Evolutionary conservation across 2,329 filamentous ascomycete genomes (phyloP).

Genomic region (Zymoseptoria tritici): DNA sequence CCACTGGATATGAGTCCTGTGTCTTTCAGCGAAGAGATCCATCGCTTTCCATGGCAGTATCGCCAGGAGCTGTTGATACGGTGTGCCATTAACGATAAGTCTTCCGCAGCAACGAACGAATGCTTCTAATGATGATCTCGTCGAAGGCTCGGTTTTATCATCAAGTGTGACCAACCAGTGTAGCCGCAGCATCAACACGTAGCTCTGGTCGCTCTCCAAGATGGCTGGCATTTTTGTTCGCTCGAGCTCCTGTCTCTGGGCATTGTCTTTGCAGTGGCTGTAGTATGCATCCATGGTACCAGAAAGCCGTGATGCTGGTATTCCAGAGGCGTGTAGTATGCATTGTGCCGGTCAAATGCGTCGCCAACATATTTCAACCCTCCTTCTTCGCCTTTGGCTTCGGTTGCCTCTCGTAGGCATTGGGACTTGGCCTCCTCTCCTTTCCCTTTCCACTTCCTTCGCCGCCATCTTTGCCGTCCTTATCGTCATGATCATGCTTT

Average conservation of each 20-base stretch:
- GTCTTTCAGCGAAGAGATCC: neutral
- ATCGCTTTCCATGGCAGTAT: neutral
- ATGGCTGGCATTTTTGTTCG: no score
- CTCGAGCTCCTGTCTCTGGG: no score
- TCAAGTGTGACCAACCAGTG: neutral
- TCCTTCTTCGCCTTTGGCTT: slow-evolving; percentile 35
- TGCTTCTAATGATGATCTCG: neutral
- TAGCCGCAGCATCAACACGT: no score
- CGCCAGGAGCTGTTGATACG: no score
- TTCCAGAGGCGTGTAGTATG: no score
- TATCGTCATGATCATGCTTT: slow-evolving; percentile 67
- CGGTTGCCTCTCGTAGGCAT: slow-evolving; percentile 74
- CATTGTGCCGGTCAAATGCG: neutral
- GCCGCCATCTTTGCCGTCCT: slow-evolving; percentile 14
- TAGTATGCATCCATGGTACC: no score
- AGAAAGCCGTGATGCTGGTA: no score
- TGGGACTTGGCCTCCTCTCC: slow-evolving; percentile 59
- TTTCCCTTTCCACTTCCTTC: slow-evolving; percentile 32
- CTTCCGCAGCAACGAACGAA: neutral
- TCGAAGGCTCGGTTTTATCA: neutral
- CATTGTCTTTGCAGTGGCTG: no score
- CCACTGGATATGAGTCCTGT: neutral
- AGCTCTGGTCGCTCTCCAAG: no score
- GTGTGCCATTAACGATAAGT: neutral
- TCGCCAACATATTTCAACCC: slow-evolving; percentile 12